Evolutionary conservation across 2,329 filamentous ascomycete genomes (phyloP), one percentile per base, ranked within the genome.

Genomic region (Paecilomyces variotii): DNA sequence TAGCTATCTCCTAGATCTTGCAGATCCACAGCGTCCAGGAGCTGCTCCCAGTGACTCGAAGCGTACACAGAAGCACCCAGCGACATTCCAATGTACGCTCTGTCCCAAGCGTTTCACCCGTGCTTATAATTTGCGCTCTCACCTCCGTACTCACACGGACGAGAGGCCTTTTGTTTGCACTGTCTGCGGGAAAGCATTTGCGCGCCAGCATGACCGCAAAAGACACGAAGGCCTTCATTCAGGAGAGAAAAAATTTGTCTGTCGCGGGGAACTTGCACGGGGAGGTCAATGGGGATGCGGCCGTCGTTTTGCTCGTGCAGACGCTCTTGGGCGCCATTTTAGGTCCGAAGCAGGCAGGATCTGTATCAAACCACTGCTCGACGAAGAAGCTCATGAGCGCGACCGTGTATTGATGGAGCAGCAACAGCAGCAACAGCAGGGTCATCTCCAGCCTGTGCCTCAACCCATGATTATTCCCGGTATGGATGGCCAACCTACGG

Each of bases 201-300:
- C 94, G 4, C 88, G 94, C 27, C 94, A 99, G 71, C 94, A 99
- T 71, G 94, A 99, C 72, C 88, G 94, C 53, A 99, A 99, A 76
- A 88, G 94, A 45, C 94, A 99, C 74, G 94, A 99, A 76, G 92
- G 93, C 45, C 79, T 99, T 50, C 94, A 99, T 70, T 95, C 90
- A 0, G 94, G 94, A 50, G 94, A 99, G 78, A 99, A 97, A 84
- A 97, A 96, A 71, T 99, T 97, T 71, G 90, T 97, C 6, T 99
- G 94, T 76, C 91, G 91, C 65, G 94, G 94, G 56, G 89, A 92
- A 59, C 84, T 99, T 55, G 92, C 93, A 65, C 85, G 85, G 1
- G 87, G 87, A 53, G 87, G 87, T 4, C 85, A 89, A 64, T 99
- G 94, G 94, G 94, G 94, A 24, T 99, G 94, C 66, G 91, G 91